Percentiles rank a stretch among this genome's conserved stretches.
phyloP scores from a whole-genome alignment of 1,139 yeast genomes.

The Nakaseomyces delphensis region DNA sequence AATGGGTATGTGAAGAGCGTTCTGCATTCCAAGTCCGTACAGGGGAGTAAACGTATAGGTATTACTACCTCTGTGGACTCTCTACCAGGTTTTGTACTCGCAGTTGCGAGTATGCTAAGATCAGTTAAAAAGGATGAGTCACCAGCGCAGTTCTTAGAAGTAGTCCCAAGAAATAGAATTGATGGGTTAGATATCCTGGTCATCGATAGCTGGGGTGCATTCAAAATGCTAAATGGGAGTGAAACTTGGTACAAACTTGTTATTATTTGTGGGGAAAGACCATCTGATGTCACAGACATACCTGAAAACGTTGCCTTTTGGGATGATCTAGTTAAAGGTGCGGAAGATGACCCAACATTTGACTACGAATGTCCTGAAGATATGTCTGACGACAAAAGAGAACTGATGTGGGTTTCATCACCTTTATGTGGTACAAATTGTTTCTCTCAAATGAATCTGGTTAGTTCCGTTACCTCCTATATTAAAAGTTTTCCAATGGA shows the following conservation, averaged over 20 bases:
- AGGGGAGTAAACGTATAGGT: conserved; percentile 23
- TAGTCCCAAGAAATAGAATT: conserved; percentile 28
- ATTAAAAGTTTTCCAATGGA: conserved; percentile 49
- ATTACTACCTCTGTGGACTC: conserved; percentile 25
- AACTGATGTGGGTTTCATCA: conserved; percentile 19
- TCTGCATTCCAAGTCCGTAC: conserved; percentile 8
- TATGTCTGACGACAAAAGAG: conserved; percentile 31
- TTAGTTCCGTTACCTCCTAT: conserved; percentile 55
- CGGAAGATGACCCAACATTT: conserved; percentile 15
- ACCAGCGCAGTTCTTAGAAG: conserved; percentile 25
- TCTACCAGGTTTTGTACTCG: conserved; percentile 27
- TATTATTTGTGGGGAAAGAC: conserved; percentile 26
- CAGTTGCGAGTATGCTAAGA: conserved; percentile 30
- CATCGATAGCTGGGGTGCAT: conserved; percentile 25
- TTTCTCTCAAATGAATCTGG: conserved; percentile 54
- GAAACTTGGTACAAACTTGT: conserved; percentile 30
- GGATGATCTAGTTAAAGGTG: conserved; percentile 24
- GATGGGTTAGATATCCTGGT: conserved; percentile 30
- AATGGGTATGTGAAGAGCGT: conserved; percentile 26
- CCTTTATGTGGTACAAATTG: conserved; percentile 21
- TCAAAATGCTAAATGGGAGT: conserved; percentile 20
- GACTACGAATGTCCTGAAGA: conserved; percentile 33
- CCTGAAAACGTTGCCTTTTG: conserved; percentile 23
- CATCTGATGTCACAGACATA: neutral
- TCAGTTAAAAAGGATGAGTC: conserved; percentile 17